Conservation (phyloP, 306 rosid species). For the Vigna mungo region DNA sequence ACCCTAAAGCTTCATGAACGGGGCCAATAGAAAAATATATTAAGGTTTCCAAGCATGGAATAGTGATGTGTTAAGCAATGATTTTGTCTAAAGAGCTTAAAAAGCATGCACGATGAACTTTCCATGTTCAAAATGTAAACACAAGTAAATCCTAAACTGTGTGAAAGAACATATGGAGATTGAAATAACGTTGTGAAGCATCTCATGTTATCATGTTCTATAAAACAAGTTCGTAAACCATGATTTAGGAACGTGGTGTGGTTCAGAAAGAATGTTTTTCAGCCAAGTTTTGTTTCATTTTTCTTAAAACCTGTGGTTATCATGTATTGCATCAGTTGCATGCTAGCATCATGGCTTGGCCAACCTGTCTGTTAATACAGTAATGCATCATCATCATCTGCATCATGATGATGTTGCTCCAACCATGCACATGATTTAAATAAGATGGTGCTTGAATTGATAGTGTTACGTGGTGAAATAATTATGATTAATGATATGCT, state of each 20-base stretch:
- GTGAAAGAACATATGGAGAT: not conserved
- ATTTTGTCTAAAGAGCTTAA: slow-evolving; percentile 48
- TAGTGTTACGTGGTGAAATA: slow-evolving; percentile 57
- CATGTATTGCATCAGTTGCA: slow-evolving; percentile 43
- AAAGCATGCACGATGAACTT: slow-evolving; percentile 29
- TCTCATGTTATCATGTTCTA: not conserved
- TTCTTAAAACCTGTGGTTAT: slow-evolving; percentile 5
- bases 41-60: slow-evolving; percentile 50
- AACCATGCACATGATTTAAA: slow-evolving; percentile 49
- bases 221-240: slow-evolving; percentile 40
- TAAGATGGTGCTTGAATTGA: slow-evolving; percentile 46
- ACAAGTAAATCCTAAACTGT: slow-evolving; percentile 26
- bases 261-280: slow-evolving; percentile 38
- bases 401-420: slow-evolving; percentile 65
- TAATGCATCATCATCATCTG: slow-evolving; percentile 55
- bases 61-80: slow-evolving; percentile 45
- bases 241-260: slow-evolving; percentile 32
- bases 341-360: slow-evolving; percentile 60
- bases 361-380: slow-evolving; percentile 34
- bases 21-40: slow-evolving; percentile 36
- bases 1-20: slow-evolving; percentile 25
- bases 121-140: slow-evolving; percentile 43
- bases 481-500: slow-evolving; percentile 53
- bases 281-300: not conserved
- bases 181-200: slow-evolving; percentile 36